phyloP scores from a whole-genome alignment of 2,329 filamentous ascomycete genomes.

The Ustulina deusta region DNA sequence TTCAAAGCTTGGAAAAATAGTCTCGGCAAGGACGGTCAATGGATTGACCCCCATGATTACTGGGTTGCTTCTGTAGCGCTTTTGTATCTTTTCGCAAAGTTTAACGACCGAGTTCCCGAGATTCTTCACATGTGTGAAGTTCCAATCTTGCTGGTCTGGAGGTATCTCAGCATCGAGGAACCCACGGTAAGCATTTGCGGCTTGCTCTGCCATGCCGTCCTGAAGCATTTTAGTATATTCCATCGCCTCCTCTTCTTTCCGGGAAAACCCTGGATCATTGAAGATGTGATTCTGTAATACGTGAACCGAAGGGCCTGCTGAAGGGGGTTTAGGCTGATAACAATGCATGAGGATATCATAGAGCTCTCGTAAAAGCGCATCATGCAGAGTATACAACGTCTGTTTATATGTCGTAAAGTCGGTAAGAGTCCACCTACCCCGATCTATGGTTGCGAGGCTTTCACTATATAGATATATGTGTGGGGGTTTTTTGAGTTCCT shows the following conservation, averaged over 20 bases:
- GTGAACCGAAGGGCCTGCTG: constrained; percentile 82
- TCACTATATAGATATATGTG: constrained; percentile 64
- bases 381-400: constrained; percentile 79
- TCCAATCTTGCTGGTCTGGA: constrained; percentile 83
- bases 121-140: constrained; percentile 90
- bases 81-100: constrained; percentile 88
- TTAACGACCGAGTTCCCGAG: constrained; percentile 88
- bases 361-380: constrained; percentile 85
- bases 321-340: constrained; percentile 88
- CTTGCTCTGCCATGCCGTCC: constrained; percentile 79
- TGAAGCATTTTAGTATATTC: constrained; percentile 78
- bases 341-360: constrained; percentile 89
- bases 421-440: constrained; percentile 73
- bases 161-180: constrained; percentile 86
- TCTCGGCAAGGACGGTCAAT: constrained; percentile 79
- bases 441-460: constrained; percentile 67
- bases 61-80: constrained; percentile 88
- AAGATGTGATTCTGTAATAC: constrained; percentile 86
- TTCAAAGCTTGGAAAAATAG: constrained; percentile 90
- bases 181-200: constrained; percentile 81
- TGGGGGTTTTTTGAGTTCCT: constrained; percentile 73
- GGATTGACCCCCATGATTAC: constrained; percentile 82
- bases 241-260: constrained; percentile 75
- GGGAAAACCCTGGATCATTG: constrained; percentile 79
- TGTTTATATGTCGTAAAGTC: constrained; percentile 80